Base-by-base conservation (phyloP, 768 basidiomycete species). In the Tricholoma matsutake region DNA sequence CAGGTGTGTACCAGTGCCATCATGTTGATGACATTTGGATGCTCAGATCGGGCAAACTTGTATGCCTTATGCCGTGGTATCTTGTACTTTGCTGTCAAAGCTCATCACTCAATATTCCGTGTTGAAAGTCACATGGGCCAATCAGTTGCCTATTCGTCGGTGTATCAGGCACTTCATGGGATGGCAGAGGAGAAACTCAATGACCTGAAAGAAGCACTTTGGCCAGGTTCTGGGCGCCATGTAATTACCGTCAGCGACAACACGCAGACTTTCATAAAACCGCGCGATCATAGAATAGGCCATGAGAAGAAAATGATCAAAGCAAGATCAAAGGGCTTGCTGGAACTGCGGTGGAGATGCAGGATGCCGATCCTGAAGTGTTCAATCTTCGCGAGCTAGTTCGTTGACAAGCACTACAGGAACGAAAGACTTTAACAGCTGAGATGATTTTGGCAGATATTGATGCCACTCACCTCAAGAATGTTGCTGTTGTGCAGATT, bases 81-180 rank as follows among this genome's bases (percentile, higher is more conserved):
- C 31, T 68, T 65, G 65, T 52, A 60, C 1, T 67, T 68, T 52
- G 57, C 67, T 29, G 39, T 60, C 10, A 64, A 63, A 47, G 67
- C 67, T n/a, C 62, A 58, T 14, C 51, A 58, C 3, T 61, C 65
- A 7, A 35, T 68, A 18, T 69, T 56, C 29, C 59, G 63, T 6
- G 64, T 69, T 18, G 62, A 67, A 55, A 65, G 62, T 56, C 59
- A 63, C 5, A 47, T 69, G 2, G 68, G 58, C 11, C 62, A 59
- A 22, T 62, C 65, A 8, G 63, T 67, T 54, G 58, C 63, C 2
- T 61, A 57, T 58, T 59, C 58, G 7, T 64, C 64, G 13, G 64
- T 65, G 6, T 62, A 63, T 32, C 28, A 53, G 10, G 64, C 66
- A 6, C 59, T 69, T 6, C 6, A 31, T 4, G 34, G 22, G 11